phyloP scores from a whole-genome alignment of 1,284 basidiomycete genomes.

The Bondarzewia mesenterica region DNA sequence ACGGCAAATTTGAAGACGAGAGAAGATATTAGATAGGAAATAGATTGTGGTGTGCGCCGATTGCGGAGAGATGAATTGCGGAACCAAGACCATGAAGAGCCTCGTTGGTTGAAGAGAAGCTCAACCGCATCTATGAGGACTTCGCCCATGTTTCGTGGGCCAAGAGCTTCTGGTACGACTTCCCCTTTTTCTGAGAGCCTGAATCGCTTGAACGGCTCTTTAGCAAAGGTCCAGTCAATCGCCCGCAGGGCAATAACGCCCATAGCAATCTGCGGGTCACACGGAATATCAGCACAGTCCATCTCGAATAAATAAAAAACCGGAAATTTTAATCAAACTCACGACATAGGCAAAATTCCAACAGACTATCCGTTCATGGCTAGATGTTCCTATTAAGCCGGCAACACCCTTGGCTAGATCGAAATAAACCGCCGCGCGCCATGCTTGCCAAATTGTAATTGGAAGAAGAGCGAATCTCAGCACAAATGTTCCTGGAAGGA shows the following conservation, averaged over 20 bases:
- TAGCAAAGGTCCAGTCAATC: conserved; percentile 10
- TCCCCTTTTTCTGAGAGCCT: neutral
- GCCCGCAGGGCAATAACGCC: conserved; percentile 7
- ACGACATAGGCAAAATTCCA: conserved; percentile 31
- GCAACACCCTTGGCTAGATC: conserved; percentile 28
- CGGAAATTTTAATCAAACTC: conserved; percentile 9
- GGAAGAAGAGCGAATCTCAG: conserved; percentile 38
- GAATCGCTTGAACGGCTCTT: conserved; percentile 5
- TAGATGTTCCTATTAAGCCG: neutral
- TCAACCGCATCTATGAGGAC: conserved; percentile 6
- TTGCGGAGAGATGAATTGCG: conserved; percentile 5
- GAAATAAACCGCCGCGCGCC: conserved; percentile 28
- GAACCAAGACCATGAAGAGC: conserved; percentile 11
- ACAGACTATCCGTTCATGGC: conserved; percentile 23
- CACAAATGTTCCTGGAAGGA: conserved; percentile 32
- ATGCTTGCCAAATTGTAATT: conserved; percentile 30
- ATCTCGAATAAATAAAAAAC: neutral
- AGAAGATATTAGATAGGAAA: conserved; percentile 1
- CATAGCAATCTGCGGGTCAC: conserved; percentile 4
- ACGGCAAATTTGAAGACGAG: conserved; percentile 4
- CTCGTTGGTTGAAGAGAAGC: conserved; percentile 11
- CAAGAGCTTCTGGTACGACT: neutral
- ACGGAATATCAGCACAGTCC: neutral
- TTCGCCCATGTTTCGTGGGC: neutral
- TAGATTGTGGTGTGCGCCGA: neutral